These are phyloP conservation scores for Paspalum notatum DNA, from an alignment of 176 grass and related monocot genomes.

Conservation along the genomic window DNA sequence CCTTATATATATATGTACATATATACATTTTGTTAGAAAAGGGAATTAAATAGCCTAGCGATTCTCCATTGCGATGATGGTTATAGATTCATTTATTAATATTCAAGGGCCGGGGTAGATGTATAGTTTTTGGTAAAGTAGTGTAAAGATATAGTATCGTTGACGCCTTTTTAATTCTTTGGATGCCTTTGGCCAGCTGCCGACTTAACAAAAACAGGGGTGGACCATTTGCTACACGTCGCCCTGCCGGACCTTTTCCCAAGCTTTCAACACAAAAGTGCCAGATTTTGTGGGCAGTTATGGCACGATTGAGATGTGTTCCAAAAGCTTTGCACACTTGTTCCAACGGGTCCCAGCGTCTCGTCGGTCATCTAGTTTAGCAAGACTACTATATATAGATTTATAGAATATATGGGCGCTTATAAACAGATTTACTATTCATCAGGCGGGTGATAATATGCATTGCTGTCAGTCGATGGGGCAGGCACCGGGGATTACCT, in stretches of 20 bases:
- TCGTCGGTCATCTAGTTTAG: background rate
- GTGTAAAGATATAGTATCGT: background rate
- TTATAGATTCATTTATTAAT: background rate
- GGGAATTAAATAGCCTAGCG: too few relatives aligned
- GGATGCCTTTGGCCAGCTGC: conserved; percentile 23
- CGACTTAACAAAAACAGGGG: background rate
- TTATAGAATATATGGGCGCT: too few relatives aligned
- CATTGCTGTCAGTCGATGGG: too few relatives aligned
- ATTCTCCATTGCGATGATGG: background rate
- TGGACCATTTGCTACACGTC: conserved; percentile 39
- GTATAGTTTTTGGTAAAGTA: background rate
- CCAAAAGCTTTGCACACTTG: background rate
- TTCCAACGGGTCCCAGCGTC: background rate
- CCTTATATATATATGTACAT: too few relatives aligned
- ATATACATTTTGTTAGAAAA: too few relatives aligned
- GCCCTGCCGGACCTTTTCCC: conserved; percentile 7
- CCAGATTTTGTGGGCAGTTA: background rate
- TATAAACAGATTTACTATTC: too few relatives aligned
- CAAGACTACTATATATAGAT: too few relatives aligned
- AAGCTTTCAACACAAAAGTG: conserved; percentile 24
- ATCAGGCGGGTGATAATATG: too few relatives aligned
- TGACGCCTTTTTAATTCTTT: background rate
- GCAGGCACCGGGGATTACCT: too few relatives aligned
- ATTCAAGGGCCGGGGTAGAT: background rate
- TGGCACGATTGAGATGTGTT: background rate